Evolutionary conservation across 1,284 basidiomycete genomes (phyloP).

Genomic region (Porodaedalea pini): DNA sequence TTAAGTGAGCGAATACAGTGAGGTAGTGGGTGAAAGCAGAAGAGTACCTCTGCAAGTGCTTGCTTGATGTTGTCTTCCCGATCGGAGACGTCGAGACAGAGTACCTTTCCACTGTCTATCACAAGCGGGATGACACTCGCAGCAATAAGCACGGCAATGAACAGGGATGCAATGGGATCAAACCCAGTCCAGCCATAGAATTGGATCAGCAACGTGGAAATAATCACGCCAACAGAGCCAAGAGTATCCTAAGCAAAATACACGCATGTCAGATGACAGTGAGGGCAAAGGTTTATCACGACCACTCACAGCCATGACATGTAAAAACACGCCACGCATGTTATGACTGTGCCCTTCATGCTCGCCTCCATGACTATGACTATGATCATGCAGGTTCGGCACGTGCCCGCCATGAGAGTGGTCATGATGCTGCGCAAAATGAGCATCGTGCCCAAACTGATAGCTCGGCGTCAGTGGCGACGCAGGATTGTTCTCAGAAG

Average conservation of each 20-base stretch:
- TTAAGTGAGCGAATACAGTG: neutral
- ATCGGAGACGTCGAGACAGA: slow-evolving; percentile 82
- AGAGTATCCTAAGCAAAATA: slow-evolving; percentile 62
- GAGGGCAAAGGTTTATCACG: neutral
- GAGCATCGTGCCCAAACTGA: slow-evolving; percentile 57
- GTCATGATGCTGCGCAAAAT: slow-evolving; percentile 53
- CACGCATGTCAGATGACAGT: neutral
- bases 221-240: slow-evolving; percentile 97
- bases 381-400: slow-evolving; percentile 55
- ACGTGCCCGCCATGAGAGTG: slow-evolving; percentile 36
- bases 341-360: slow-evolving; percentile 92
- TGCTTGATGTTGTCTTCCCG: slow-evolving; percentile 62
- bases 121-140: slow-evolving; percentile 95
- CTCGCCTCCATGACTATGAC: slow-evolving; percentile 45
- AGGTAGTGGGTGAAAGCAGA: slow-evolving; percentile 23
- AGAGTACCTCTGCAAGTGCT: slow-evolving; percentile 80
- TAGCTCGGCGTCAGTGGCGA: slow-evolving; percentile 60
- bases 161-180: slow-evolving; percentile 95
- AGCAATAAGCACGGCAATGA: slow-evolving; percentile 94
- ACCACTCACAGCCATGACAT: slow-evolving; percentile 77
- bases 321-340: slow-evolving; percentile 98
- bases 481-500: slow-evolving; percentile 8
- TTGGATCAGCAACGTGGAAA: slow-evolving; percentile 94
- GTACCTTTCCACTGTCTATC: slow-evolving; percentile 85
- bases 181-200: slow-evolving; percentile 99